These are phyloP conservation scores for Ophiostoma piceae DNA, from an alignment of 2,329 filamentous ascomycete genomes.

Conservation along the genomic window DNA sequence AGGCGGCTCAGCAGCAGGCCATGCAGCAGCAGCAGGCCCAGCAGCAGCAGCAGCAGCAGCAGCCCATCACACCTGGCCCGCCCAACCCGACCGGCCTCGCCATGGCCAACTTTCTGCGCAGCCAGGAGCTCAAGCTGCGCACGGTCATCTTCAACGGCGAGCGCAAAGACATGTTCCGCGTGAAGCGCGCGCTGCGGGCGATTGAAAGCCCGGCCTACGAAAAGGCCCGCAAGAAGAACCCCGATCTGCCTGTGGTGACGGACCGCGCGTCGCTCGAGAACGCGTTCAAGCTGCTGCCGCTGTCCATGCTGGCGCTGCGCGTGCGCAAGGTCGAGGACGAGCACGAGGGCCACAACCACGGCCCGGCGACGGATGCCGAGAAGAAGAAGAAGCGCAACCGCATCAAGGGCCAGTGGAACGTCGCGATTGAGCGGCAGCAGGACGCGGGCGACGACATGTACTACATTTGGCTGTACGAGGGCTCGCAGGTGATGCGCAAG, in stretches of 20 bases:
- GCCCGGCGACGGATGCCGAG: not conserved
- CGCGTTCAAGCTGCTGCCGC: slow-evolving; percentile 86
- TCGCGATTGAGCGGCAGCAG: slow-evolving; percentile 93
- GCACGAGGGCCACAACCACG: slow-evolving; percentile 66
- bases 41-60: slow-evolving; percentile 38
- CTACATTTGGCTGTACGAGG: slow-evolving; percentile 96
- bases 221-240: slow-evolving; percentile 85
- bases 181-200: slow-evolving; percentile 91
- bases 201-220: slow-evolving; percentile 84
- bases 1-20: slow-evolving; percentile 35
- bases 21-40: slow-evolving; percentile 35
- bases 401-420: slow-evolving; percentile 92
- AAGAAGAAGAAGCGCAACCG: slow-evolving; percentile 68
- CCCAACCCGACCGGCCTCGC: slow-evolving; percentile 85
- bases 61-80: slow-evolving; percentile 69
- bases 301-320: slow-evolving; percentile 88
- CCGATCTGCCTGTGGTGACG: slow-evolving; percentile 78
- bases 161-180: slow-evolving; percentile 97
- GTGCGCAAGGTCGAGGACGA: slow-evolving; percentile 72
- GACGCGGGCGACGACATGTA: slow-evolving; percentile 82
- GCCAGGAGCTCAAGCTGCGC: slow-evolving; percentile 79
- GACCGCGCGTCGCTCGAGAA: slow-evolving; percentile 83
- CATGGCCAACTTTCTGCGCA: slow-evolving; percentile 78
- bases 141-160: slow-evolving; percentile 94
- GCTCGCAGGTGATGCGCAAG: slow-evolving; percentile 88